A percentile compares a stretch with the other conserved stretches of the same genome.
phyloP scores from a whole-genome alignment of 495 filamentous ascomycete genomes.

The Daldinia decipiens region DNA sequence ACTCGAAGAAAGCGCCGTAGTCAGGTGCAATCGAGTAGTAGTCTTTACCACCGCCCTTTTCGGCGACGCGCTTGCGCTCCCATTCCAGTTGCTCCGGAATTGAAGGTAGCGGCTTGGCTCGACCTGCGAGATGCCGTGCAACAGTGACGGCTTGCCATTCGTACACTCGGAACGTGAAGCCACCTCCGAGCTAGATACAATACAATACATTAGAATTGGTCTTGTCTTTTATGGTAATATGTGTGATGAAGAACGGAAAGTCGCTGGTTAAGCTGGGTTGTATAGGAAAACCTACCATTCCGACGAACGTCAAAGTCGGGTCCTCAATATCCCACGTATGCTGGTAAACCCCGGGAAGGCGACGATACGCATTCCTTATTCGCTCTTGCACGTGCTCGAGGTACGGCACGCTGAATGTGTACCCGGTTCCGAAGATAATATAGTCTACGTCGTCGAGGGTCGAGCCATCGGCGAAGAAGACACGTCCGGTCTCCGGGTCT shows the following conservation, averaged over 20 bases:
- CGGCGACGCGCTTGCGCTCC: constrained; percentile 50
- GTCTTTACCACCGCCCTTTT: constrained; percentile 47
- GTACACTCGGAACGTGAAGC: constrained; percentile 68
- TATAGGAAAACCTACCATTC: constrained; percentile 45
- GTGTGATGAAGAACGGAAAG: not conserved
- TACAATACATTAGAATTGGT: not conserved
- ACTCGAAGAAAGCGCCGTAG: constrained; percentile 49
- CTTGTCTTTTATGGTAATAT: not conserved
- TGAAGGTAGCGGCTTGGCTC: constrained; percentile 45
- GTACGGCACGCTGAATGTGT: constrained; percentile 67
- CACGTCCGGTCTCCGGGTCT: constrained; percentile 50
- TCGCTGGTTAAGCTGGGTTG: not conserved
- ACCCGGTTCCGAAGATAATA: constrained; percentile 68
- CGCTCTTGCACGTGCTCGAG: constrained; percentile 60
- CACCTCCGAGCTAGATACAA: constrained; percentile 57
- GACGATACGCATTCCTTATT: constrained; percentile 55
- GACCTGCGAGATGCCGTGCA: constrained; percentile 65
- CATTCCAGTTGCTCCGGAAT: constrained; percentile 54
- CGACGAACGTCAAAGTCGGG: constrained; percentile 51
- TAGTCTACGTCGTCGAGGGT: constrained; percentile 62
- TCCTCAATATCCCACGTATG: constrained; percentile 66
- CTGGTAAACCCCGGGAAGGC: constrained; percentile 66
- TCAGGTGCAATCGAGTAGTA: constrained; percentile 53
- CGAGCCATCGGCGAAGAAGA: constrained; percentile 63
- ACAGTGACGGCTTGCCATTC: constrained; percentile 70